These are phyloP conservation scores for Botryotinia globosa DNA, from an alignment of 2,329 filamentous ascomycete genomes.

Conservation along the genomic window DNA sequence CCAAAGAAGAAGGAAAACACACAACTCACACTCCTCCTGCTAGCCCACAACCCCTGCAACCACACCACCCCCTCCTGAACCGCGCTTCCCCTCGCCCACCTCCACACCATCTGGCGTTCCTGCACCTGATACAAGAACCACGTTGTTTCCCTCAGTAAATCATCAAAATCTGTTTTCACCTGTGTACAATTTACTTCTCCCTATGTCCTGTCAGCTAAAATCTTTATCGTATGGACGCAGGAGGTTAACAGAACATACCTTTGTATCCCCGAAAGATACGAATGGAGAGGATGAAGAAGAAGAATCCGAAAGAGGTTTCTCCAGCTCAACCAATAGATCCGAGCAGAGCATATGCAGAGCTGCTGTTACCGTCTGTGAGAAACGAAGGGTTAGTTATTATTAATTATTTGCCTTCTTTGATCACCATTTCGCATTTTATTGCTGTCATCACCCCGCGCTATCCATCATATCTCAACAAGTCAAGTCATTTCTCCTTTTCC, in stretches of 20 bases:
- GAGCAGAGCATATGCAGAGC: conserved; percentile 30
- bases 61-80: conserved; percentile 32
- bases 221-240: background rate
- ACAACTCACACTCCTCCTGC: conserved; percentile 33
- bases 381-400: background rate
- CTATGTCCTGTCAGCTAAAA: conserved; percentile 2
- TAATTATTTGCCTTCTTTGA: background rate
- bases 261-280: background rate
- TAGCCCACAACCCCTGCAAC: conserved; percentile 39
- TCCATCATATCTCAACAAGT: background rate
- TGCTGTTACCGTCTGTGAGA: conserved; percentile 28
- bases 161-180: conserved; percentile 31
- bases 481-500: background rate
- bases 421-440: background rate
- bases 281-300: background rate
- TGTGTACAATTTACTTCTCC: conserved; percentile 19
- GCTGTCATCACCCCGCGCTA: background rate
- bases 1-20: background rate
- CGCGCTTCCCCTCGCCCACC: conserved; percentile 27
- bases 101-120: conserved; percentile 31
- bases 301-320: conserved; percentile 27
- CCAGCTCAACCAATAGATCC: conserved; percentile 28
- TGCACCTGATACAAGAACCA: conserved; percentile 34
- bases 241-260: background rate
- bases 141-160: conserved; percentile 32